Evolutionary conservation across 2,329 filamentous ascomycete genomes (phyloP).

Genomic region (Metarhizium album): DNA sequence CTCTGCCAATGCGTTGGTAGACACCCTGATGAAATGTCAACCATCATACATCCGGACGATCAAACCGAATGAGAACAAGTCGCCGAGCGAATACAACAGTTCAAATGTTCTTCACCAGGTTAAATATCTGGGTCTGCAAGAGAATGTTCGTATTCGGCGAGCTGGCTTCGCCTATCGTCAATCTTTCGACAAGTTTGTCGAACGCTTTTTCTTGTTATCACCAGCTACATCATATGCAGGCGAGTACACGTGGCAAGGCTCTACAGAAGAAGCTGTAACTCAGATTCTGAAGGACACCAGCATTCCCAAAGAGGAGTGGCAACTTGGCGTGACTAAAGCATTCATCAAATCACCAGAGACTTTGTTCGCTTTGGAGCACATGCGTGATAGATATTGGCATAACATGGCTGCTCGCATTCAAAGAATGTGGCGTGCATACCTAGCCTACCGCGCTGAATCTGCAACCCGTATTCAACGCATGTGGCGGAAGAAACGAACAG

Average conservation of each 20-base stretch:
- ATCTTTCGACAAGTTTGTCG: constrained; percentile 95
- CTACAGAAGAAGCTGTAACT: constrained; percentile 74
- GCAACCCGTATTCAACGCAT: constrained; percentile 90
- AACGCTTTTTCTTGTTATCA: constrained; percentile 90
- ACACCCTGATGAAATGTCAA: constrained; percentile 92
- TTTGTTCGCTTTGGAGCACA: constrained; percentile 89
- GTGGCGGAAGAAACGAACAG: constrained; percentile 88
- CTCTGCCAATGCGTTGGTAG: constrained; percentile 89
- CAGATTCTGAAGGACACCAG: constrained; percentile 95
- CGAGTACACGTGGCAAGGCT: constrained; percentile 92
- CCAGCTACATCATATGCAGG: constrained; percentile 92
- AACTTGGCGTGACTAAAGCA: constrained; percentile 92
- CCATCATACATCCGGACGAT: constrained; percentile 98
- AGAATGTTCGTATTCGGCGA: constrained; percentile 94
- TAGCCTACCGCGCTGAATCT: constrained; percentile 84
- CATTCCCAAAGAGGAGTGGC: constrained; percentile 90
- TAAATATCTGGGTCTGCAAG: constrained; percentile 97
- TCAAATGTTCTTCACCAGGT: constrained; percentile 94
- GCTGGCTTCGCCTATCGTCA: constrained; percentile 96
- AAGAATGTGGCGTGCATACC: constrained; percentile 91
- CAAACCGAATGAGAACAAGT: constrained; percentile 99
- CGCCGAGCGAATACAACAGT: constrained; percentile 80
- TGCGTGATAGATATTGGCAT: constrained; percentile 97
- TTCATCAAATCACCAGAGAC: constrained; percentile 99
- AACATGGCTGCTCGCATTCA: constrained; percentile 99